Evolutionary conservation across 805 yeast genomes (phyloP), one percentile per base, ranked within the genome.

Genomic region (Ogataea trehalophila): DNA sequence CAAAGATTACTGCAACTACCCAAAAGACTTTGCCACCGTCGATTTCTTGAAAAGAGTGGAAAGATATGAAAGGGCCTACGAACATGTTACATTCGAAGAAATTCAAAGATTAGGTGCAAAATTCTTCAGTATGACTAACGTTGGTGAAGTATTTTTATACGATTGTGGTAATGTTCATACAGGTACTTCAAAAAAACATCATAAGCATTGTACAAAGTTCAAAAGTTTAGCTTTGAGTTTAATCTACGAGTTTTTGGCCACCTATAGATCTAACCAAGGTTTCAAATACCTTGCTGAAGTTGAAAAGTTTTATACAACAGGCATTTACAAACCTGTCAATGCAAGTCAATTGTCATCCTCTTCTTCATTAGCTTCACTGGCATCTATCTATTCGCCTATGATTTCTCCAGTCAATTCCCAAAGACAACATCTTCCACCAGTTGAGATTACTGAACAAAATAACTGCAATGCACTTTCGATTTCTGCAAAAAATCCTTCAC

Each of bases 11-110:
- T 66, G 61, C 45, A 74, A 75, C 41, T 69, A 71, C 53, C 76
- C 79, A 39, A 77, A 79, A 53, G 72, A 72, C 33, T 59, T 59
- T 6, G 81, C 89, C 4, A 74, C 83, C 16, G 53, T 65, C 4
- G 90, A 84, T 66, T 85, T 85, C 57, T 70, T 81, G 39, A 69
- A 70, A 44, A 71, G 91, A 52, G 68, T 83, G 11, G 64, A 70
- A 39, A 74, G 75, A 52, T 85, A 85, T 62, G 69, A 66, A 43
- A 54, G 59, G 39, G 71, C 66, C 1, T 71, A 71, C 50, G 71
- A 72, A 50, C 63, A 58, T 34, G 68, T 72, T 13, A 63, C 72
- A 2, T 37, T 57, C 8, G 60, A 63, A 15, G 77, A 72, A 53
- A 57, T 66, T 26, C 45, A 50, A 33, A 35, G 37, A 18, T 41